These are phyloP conservation scores for Suhomyces pyralidae DNA, from an alignment of 805 yeast species.

Conservation along the genomic window DNA sequence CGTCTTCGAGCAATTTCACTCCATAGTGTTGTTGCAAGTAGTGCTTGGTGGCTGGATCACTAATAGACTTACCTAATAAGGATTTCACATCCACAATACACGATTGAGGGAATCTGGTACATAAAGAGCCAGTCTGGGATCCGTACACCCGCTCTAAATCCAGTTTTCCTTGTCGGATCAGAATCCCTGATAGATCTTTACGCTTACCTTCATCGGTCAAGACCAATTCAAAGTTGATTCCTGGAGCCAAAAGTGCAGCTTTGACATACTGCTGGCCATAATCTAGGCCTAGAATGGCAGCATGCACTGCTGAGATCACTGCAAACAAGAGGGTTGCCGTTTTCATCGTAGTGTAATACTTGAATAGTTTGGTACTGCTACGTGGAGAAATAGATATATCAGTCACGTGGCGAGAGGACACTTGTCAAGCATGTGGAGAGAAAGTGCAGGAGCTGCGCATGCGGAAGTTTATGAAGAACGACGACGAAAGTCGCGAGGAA, in stretches of 20 bases:
- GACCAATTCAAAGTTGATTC: slow-evolving; percentile 81
- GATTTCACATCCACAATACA: slow-evolving; percentile 68
- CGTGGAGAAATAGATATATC: background rate
- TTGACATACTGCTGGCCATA: slow-evolving; percentile 85
- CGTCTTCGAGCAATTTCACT: slow-evolving; percentile 39
- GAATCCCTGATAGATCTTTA: slow-evolving; percentile 80
- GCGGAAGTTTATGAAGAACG: background rate
- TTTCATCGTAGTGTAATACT: background rate
- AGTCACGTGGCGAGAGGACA: background rate
- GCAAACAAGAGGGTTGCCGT: background rate
- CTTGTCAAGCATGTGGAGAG: background rate
- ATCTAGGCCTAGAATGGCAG: slow-evolving; percentile 84
- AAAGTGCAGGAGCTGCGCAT: background rate
- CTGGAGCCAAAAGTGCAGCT: slow-evolving; percentile 87
- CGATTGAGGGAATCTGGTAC: slow-evolving; percentile 69
- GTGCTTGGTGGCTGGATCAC: slow-evolving; percentile 43
- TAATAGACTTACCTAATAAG: slow-evolving; percentile 62
- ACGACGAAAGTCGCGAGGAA: too few species aligned
- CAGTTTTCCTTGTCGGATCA: slow-evolving; percentile 43
- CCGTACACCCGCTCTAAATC: slow-evolving; percentile 73
- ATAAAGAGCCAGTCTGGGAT: slow-evolving; percentile 63
- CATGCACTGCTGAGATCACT: slow-evolving; percentile 18
- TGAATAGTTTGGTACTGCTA: background rate
- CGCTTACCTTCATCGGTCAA: slow-evolving; percentile 89
- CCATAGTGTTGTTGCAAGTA: slow-evolving; percentile 63